A percentile compares a stretch with the other conserved stretches of the same genome.
phyloP scores from a whole-genome alignment of 116 monocot species.

The Dioscorea cayenensis region DNA sequence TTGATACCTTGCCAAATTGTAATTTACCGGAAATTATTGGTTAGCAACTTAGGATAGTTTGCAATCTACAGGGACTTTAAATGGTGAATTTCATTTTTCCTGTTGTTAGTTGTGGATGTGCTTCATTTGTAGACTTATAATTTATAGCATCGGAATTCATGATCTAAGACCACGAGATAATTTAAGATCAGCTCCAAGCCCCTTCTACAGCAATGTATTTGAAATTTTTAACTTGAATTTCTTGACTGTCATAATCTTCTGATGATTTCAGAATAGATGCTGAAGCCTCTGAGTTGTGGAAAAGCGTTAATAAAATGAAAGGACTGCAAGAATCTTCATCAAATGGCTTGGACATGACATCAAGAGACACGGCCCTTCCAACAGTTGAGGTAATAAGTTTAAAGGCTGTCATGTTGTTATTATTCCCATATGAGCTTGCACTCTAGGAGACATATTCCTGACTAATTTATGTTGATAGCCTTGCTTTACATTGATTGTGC shows the following conservation, averaged over 20 bases:
- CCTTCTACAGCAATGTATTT: background rate
- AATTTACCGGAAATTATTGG: no score
- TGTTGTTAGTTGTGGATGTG: background rate
- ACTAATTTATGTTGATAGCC: background rate
- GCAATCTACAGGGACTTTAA: background rate
- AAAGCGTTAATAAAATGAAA: conserved; percentile 47
- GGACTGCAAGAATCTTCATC: conserved; percentile 14
- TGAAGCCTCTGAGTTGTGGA: conserved; percentile 47
- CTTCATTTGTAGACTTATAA: background rate
- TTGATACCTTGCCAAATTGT: no score
- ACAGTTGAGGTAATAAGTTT: conserved; percentile 46
- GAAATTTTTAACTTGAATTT: no score
- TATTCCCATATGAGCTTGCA: background rate
- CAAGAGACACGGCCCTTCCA: conserved; percentile 25
- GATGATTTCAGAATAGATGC: conserved; percentile 71
- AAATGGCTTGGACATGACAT: conserved; percentile 16
- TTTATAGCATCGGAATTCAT: background rate
- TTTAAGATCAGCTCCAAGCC: background rate
- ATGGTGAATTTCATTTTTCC: background rate
- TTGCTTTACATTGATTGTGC: background rate
- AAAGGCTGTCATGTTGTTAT: background rate
- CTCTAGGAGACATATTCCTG: background rate
- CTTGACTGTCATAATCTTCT: conserved; percentile 1
- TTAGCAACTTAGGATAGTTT: background rate
- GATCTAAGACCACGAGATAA: background rate